Evolutionary conservation across 2,329 filamentous ascomycete genomes (phyloP), one percentile per base, ranked within the genome.

Genomic region (Blastomyces gilchristii): DNA sequence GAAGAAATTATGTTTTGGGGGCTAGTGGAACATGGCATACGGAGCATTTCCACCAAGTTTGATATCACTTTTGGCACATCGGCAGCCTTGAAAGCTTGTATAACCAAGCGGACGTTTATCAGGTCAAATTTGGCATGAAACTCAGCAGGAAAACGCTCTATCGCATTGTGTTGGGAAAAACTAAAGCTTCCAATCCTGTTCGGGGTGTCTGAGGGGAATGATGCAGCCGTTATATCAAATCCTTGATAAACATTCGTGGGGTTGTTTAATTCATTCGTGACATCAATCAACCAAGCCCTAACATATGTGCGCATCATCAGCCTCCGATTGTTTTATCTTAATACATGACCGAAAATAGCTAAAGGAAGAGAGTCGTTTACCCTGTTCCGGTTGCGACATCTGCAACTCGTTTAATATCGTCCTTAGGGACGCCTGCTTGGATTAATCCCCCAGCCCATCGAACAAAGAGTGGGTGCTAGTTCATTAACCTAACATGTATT

Each of bases 91-190:
- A 59, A 47, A n/a, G 57, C 57, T n/a, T 59, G 57, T 25, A 59
- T 16, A 2, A 49, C 41, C 14, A 59, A 18, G 39, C 56, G 56
- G 56, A 58, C 12, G 39, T 60, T 63, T 37, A 53, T 52, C 12
- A 63, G 31, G 52, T 54, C 54, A 28, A 63, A 31, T 61, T 60
- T 45, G 50, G 9, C 5, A 14, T 60, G 58, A 60, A 31, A 52
- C 18, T 49, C 43, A 31, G n/a, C 18, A 2, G 43, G 58, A 49
- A 58, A 58, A 18, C 37, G 43, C 12, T 60, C 43, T 37, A 49
- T 2, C 14, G 25, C 43, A 52, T 41, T 45, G 41, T 60, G 56
- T 7, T 45, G 22, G 12, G 18, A 8, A 14, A 58, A 58, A 9
- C 12, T n/a, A 58, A 58, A 45, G 16, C n/a, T 43, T 45, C 56